These are phyloP conservation scores for Xylariaceae sp. DNA, from an alignment of 2,329 filamentous ascomycete species.

Conservation along the genomic window DNA sequence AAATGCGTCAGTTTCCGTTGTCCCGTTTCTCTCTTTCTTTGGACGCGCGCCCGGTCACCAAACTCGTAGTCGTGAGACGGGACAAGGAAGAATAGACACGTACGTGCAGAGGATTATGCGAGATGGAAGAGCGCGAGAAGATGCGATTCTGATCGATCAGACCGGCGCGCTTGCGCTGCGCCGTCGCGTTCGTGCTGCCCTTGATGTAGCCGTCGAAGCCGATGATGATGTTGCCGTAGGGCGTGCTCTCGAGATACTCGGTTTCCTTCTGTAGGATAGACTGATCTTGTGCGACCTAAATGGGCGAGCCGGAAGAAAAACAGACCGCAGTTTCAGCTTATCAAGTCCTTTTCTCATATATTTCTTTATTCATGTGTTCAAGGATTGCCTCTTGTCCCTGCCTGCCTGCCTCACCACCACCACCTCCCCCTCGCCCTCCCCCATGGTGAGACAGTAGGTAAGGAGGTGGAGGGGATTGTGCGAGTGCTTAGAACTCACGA, in stretches of 20 bases:
- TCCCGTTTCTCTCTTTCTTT: not conserved
- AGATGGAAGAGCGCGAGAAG: slow-evolving; percentile 63
- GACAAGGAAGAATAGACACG: slow-evolving; percentile 9
- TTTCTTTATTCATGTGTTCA: not conserved
- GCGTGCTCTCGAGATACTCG: slow-evolving; percentile 85
- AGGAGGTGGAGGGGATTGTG: not conserved
- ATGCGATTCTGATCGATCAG: slow-evolving; percentile 67
- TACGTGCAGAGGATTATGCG: slow-evolving; percentile 47
- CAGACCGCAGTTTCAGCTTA: not conserved
- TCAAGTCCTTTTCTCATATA: not conserved
- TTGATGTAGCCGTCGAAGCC: slow-evolving; percentile 99
- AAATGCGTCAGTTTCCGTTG: slow-evolving; percentile 1
- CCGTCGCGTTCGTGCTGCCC: slow-evolving; percentile 60
- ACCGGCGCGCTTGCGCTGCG: slow-evolving; percentile 59
- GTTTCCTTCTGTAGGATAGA: slow-evolving; percentile 78
- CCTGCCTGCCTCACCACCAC: not conserved
- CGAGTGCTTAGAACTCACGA: slow-evolving; percentile 20
- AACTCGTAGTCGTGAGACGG: not conserved
- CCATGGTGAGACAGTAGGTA: not conserved
- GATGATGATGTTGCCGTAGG: slow-evolving; percentile 88
- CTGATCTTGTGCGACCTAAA: slow-evolving; percentile 62
- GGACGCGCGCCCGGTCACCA: not conserved
- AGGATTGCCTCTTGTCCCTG: not conserved
- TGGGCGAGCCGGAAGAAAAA: not conserved
- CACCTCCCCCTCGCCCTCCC: no score